Conservation (phyloP, 495 filamentous ascomycete species). For the Hypoxylon cercidicola region DNA sequence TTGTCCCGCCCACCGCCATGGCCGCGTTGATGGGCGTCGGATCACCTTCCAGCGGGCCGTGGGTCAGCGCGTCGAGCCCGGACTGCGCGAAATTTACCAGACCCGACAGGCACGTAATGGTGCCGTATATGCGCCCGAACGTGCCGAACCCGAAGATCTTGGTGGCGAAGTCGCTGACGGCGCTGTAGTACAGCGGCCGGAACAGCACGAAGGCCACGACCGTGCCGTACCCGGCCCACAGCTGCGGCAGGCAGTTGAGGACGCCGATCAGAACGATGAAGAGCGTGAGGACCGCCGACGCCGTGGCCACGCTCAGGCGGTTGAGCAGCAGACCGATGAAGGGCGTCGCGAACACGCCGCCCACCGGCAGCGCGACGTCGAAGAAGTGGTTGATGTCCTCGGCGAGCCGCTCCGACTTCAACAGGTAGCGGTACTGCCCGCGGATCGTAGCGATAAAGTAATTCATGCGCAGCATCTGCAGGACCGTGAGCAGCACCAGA, state of each 20-base stretch:
- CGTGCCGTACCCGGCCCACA: slow-evolving; percentile 46
- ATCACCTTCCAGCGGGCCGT: slow-evolving; percentile 53
- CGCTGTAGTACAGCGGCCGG: slow-evolving; percentile 59
- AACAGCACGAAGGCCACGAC: slow-evolving; percentile 46
- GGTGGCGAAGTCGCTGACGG: slow-evolving; percentile 66
- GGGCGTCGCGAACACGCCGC: slow-evolving; percentile 59
- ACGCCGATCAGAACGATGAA: slow-evolving; percentile 59
- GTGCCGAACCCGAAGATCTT: slow-evolving; percentile 67
- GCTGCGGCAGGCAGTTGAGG: slow-evolving; percentile 47
- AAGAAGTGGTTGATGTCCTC: slow-evolving; percentile 61
- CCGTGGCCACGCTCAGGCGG: slow-evolving; percentile 58
- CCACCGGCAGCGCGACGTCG: slow-evolving; percentile 60
- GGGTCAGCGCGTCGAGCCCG: slow-evolving; percentile 60
- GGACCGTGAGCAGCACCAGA: slow-evolving; percentile 59
- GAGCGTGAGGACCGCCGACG: slow-evolving; percentile 53
- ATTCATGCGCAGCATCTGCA: slow-evolving; percentile 66
- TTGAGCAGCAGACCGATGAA: slow-evolving; percentile 64
- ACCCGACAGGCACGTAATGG: slow-evolving; percentile 62
- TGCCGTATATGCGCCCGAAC: slow-evolving; percentile 65
- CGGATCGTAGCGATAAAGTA: slow-evolving; percentile 64
- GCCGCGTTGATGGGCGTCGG: slow-evolving; percentile 59
- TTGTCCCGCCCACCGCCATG: slow-evolving; percentile 44
- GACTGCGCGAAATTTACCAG: slow-evolving; percentile 62
- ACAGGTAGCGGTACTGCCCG: slow-evolving; percentile 57
- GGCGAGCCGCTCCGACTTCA: slow-evolving; percentile 50